Evolutionary conservation across 2,329 filamentous ascomycete species (phyloP).

Genomic region (Trichoderma koningii): DNA sequence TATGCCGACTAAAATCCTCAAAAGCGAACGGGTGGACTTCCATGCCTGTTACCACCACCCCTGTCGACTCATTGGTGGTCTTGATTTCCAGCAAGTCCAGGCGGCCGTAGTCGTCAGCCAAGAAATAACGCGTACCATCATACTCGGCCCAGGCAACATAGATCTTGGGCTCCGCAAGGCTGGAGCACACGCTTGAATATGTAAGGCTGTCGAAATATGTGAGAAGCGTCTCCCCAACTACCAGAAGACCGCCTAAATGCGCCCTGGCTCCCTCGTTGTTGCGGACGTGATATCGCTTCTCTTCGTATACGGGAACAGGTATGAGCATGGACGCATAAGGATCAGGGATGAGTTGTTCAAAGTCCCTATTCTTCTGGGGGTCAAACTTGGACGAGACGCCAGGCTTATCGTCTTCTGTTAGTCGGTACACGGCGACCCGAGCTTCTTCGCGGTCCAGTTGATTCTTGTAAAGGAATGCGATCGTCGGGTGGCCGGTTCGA

Average conservation of each 20-base stretch:
- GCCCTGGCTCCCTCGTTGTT: constrained; percentile 56
- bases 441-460: constrained; percentile 55
- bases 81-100: constrained; percentile 83
- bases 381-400: constrained; percentile 58
- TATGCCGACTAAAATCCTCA: constrained; percentile 42
- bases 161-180: constrained; percentile 73
- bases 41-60: constrained; percentile 71
- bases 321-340: constrained; percentile 63
- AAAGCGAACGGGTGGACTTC: constrained; percentile 56
- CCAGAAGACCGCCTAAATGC: constrained; percentile 69
- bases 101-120: constrained; percentile 88
- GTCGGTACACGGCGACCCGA: constrained; percentile 59
- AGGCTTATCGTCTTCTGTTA: constrained; percentile 61
- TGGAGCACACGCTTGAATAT: constrained; percentile 64
- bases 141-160: constrained; percentile 91
- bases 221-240: constrained; percentile 78
- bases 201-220: constrained; percentile 82
- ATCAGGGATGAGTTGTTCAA: constrained; percentile 56
- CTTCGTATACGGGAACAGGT: constrained; percentile 59
- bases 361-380: constrained; percentile 55
- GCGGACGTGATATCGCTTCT: constrained; percentile 62
- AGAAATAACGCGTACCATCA: constrained; percentile 78
- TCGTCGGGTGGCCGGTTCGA: constrained; percentile 58
- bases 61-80: constrained; percentile 63
- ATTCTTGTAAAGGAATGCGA: constrained; percentile 61